These are phyloP conservation scores for Tulasnella sp. DNA, from an alignment of 768 basidiomycete species.

Conservation along the genomic window DNA sequence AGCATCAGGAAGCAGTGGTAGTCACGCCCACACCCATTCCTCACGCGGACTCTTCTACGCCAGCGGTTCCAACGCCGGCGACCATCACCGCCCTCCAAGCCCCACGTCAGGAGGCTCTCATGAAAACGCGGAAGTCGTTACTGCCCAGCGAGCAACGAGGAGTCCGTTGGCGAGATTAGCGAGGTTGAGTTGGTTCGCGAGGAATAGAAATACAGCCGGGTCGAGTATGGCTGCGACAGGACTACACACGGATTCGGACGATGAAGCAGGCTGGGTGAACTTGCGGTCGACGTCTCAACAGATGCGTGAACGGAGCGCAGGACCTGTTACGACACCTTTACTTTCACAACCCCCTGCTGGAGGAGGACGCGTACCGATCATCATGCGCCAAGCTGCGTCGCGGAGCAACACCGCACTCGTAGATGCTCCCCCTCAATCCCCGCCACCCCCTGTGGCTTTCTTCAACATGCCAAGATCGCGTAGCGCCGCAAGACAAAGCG, in stretches of 20 bases:
- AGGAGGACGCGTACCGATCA: neutral
- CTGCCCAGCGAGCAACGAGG: conserved; percentile 22
- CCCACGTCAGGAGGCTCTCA: conserved; percentile 4
- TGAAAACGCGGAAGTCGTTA: conserved; percentile 13
- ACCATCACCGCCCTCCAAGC: neutral
- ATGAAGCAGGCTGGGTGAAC: conserved; percentile 8
- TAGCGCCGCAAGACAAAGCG: neutral
- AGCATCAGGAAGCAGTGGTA: neutral
- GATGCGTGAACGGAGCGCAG: neutral
- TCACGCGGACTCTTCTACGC: neutral
- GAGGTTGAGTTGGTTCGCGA: conserved; percentile 18
- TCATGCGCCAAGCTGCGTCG: neutral
- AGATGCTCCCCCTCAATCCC: neutral
- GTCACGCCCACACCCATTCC: neutral
- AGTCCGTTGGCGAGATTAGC: conserved; percentile 15
- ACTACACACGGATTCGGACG: neutral
- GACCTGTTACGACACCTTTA: neutral
- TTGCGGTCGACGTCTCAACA: neutral
- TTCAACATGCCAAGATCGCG: neutral
- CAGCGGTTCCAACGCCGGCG: neutral
- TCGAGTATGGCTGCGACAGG: neutral
- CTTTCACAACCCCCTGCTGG: neutral
- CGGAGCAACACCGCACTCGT: neutral
- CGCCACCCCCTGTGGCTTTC: conserved; percentile 8
- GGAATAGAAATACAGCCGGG: neutral